These are phyloP conservation scores for Penicillium paneum DNA, from an alignment of 2,329 filamentous ascomycete species.

Conservation along the genomic window DNA sequence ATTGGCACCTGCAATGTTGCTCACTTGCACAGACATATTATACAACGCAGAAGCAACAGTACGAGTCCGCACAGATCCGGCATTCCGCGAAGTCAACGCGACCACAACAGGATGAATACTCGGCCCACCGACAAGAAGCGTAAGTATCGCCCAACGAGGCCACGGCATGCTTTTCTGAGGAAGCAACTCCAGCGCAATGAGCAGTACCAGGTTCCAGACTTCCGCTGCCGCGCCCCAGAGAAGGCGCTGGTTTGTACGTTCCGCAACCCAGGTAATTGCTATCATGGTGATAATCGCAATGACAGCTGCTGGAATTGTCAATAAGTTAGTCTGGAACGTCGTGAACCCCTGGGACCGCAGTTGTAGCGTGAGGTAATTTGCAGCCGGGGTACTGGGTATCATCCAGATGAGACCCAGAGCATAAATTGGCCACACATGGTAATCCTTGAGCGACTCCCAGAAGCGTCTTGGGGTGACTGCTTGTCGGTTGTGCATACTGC, in stretches of 20 bases:
- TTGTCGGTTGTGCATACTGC: constrained; percentile 57
- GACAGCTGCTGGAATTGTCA: constrained; percentile 56
- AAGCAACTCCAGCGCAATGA: constrained; percentile 49
- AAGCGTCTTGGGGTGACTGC: constrained; percentile 45
- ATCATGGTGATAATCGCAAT: constrained; percentile 56
- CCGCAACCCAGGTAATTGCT: constrained; percentile 48
- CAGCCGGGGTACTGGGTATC: constrained; percentile 27
- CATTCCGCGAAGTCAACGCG: constrained; percentile 35
- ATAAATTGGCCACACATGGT: constrained; percentile 54
- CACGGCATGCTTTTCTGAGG: constrained; percentile 48
- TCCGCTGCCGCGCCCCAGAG: constrained; percentile 50
- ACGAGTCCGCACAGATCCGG: constrained; percentile 36
- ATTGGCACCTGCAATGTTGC: constrained; percentile 20
- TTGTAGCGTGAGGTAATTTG: constrained; percentile 31
- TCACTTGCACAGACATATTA: constrained; percentile 40
- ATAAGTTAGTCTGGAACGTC: constrained; percentile 42
- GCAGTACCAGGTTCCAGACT: constrained; percentile 25
- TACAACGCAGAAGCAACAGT: constrained; percentile 39
- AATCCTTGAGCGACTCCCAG: constrained; percentile 48
- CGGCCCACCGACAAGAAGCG: constrained; percentile 52
- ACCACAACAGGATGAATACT: constrained; percentile 53
- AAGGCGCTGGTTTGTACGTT: constrained; percentile 52
- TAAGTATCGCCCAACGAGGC: constrained; percentile 50
- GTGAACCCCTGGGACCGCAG: constrained; percentile 52
- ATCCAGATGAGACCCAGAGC: constrained; percentile 43